Conservation (phyloP, 208 protist species). For the Crithidia acanthocephali region DNA sequence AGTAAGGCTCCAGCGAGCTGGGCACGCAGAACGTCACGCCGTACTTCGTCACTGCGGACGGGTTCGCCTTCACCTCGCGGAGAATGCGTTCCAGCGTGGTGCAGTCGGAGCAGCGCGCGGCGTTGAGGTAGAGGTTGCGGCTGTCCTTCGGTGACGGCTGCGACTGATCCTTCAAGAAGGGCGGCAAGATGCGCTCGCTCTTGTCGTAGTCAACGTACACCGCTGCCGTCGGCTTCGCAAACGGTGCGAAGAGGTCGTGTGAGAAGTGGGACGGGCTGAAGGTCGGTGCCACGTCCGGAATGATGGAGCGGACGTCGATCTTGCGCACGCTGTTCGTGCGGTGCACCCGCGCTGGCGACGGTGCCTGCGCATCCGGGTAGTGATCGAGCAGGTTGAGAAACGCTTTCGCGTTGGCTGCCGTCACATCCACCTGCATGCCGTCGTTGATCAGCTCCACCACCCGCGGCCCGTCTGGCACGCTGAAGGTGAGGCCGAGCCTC, state of each 20-base stretch:
- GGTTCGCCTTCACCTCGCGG: conserved; percentile 42
- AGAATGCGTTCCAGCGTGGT: conserved; percentile 53
- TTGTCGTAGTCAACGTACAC: conserved; percentile 82
- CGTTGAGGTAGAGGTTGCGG: conserved; percentile 40
- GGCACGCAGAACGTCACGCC: conserved; percentile 77
- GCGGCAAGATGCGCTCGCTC: conserved; percentile 62
- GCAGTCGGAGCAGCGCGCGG: conserved; percentile 46
- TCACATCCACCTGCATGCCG: conserved; percentile 73
- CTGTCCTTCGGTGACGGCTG: conserved; percentile 23
- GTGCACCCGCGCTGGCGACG: conserved; percentile 43
- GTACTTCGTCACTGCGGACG: conserved; percentile 50
- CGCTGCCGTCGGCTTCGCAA: conserved; percentile 47
- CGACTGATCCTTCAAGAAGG: conserved; percentile 45
- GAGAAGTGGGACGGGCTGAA: conserved; percentile 86
- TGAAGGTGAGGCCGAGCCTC: conserved; percentile 75
- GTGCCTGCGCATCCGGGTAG: conserved; percentile 11
- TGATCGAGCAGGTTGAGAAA: conserved; percentile 73
- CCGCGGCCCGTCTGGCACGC: conserved; percentile 56
- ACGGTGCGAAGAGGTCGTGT: conserved; percentile 76
- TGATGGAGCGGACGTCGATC: conserved; percentile 45
- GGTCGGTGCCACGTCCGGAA: conserved; percentile 46
- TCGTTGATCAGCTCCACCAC: conserved; percentile 75
- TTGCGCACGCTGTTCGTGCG: conserved; percentile 69
- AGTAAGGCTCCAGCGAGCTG: conserved; percentile 41
- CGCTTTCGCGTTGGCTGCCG: conserved; percentile 62